Evolutionary conservation across 2,329 filamentous ascomycete genomes (phyloP), one percentile per base, ranked within the genome.

Genomic region (Rhinocladiella mackenziei): DNA sequence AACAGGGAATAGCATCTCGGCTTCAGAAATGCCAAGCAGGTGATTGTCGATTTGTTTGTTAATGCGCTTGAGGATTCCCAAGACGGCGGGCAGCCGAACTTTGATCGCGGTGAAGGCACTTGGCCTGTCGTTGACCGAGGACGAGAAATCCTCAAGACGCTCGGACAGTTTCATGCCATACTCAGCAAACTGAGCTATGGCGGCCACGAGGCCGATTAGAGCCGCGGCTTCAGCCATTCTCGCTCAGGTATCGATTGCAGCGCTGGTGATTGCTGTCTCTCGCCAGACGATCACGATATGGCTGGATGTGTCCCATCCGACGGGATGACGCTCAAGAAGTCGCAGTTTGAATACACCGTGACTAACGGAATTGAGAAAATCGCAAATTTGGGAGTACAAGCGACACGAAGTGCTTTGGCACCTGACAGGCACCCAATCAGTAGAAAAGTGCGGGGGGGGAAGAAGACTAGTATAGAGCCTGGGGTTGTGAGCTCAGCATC

Each of bases 41-140:
- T 97, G 92, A 52, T 92, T 83, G 59, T 97, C 89, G 3, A 98
- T 76, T 64, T 97, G 91, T 66, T 88, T 86, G 44, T 88, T 80
- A 3, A 92, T 92, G 56, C 76, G 78, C 45, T 77, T 74, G 44
- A 97, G 65, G 18, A 36, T 23, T 8, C 15, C 15, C 19, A 36
- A 9, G 15, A 36, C 19, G 18, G 33, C 33, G 11, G 33, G 15
- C 11, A 36, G 18, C 10, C 33, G n/a, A 9, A 36, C 15, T 36
- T 20, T 17, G 13, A 36, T 8, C 33, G 33, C 19, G 18, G 11
- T 33, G n/a, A 41, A 41, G 15, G 28, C 38, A 20, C 7, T 29
- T 7, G 26, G 14, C 18, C 8, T 6, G n/a, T 20, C 23, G 18
- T 20, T 41, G 13, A 8, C 28, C 17, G 15, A 17, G 14, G 25